Conservation (phyloP, 2,329 filamentous ascomycete genomes). For the Achaetomium macrosporum region DNA sequence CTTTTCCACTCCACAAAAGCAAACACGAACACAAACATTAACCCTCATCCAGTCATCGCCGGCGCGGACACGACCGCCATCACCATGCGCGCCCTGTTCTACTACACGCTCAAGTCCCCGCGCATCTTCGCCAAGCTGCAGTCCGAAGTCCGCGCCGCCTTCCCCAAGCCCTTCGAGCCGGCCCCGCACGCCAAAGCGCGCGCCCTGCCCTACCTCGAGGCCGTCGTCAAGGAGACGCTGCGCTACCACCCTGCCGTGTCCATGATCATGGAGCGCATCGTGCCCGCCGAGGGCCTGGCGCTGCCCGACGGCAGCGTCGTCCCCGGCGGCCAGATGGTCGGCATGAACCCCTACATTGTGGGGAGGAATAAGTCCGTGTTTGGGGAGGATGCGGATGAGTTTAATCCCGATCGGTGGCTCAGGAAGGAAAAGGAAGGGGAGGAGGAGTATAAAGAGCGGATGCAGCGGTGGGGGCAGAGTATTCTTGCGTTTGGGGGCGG, state of each 20-base stretch:
- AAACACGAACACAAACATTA: not conserved
- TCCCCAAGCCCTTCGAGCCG: constrained; percentile 17
- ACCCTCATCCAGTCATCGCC: constrained; percentile 19
- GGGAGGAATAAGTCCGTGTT: constrained; percentile 37
- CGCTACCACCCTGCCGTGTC: constrained; percentile 44
- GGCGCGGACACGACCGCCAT: constrained; percentile 65
- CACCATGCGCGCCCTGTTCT: constrained; percentile 54
- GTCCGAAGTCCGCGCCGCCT: constrained; percentile 47
- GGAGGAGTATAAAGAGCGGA: constrained; percentile 30
- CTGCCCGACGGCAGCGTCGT: constrained; percentile 34
- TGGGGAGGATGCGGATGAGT: constrained; percentile 40
- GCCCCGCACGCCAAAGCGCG: constrained; percentile 24
- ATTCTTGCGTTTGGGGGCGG: constrained; percentile 37
- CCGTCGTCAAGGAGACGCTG: constrained; percentile 46
- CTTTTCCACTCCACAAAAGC: not conserved
- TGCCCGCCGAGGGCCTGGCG: constrained; percentile 36
- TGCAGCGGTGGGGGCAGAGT: constrained; percentile 33
- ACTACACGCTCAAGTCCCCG: constrained; percentile 54
- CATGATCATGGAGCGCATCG: constrained; percentile 44
- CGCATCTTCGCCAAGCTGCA: constrained; percentile 42
- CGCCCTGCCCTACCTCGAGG: constrained; percentile 41
- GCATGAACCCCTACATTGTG: constrained; percentile 37
- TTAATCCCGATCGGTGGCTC: constrained; percentile 45
- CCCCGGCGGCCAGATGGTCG: constrained; percentile 34
- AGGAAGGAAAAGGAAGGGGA: constrained; percentile 29